phyloP scores from a whole-genome alignment of 768 basidiomycete genomes.

The Psilocybe cubensis region DNA sequence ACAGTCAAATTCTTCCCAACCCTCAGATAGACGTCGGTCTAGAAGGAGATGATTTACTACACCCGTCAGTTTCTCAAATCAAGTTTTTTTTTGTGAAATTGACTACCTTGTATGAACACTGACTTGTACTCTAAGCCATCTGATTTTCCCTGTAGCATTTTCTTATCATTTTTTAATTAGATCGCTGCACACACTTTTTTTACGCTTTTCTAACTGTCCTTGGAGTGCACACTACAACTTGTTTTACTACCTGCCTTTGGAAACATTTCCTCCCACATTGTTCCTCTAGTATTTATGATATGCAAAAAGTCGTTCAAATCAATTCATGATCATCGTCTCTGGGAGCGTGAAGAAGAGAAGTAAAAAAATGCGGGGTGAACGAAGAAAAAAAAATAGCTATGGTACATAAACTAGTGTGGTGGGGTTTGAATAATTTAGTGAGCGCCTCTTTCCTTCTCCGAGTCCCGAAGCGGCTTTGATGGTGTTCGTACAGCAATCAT shows the following conservation, averaged over 20 bases:
- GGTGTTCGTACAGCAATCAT: neutral
- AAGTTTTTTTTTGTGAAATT: neutral
- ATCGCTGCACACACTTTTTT: constrained; percentile 14
- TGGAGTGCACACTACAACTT: constrained; percentile 10
- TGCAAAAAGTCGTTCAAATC: too few species aligned
- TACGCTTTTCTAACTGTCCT: constrained; percentile 11
- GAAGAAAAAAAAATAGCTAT: constrained; percentile 21
- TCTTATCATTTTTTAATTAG: constrained; percentile 18
- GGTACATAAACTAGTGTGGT: constrained; percentile 23
- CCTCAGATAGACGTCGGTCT: constrained; percentile 62
- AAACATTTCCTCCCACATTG: constrained; percentile 12
- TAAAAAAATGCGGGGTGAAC: constrained; percentile 19
- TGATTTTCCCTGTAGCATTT: constrained; percentile 17
- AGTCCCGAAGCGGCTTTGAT: constrained; percentile 1
- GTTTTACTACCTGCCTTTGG: constrained; percentile 17
- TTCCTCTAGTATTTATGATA: too few species aligned
- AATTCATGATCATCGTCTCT: constrained; percentile 4
- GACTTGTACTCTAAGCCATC: constrained; percentile 11
- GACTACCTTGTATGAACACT: constrained; percentile 3
- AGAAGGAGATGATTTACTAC: constrained; percentile 54
- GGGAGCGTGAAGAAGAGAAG: constrained; percentile 1
- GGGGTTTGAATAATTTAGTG: constrained; percentile 19
- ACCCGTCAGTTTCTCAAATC: constrained; percentile 24
- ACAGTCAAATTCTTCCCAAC: constrained; percentile 41
- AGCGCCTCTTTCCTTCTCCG: neutral